Evolutionary conservation across 805 yeast species (phyloP), one percentile per base, ranked within the genome.

Genomic region (Cyberlindnera euphorbiae): DNA sequence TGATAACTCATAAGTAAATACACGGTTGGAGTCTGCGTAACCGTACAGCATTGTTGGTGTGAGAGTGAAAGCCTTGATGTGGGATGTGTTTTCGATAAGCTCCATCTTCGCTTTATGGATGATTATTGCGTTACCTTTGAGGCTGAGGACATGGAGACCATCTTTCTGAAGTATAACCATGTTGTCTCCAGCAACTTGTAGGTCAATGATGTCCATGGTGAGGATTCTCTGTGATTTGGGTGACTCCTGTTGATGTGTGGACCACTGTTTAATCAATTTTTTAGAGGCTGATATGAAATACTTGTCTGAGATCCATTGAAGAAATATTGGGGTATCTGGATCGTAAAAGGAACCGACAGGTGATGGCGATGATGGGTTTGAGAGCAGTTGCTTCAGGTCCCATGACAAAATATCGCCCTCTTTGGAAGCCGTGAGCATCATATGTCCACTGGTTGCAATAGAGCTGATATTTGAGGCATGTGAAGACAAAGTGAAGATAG

Each of bases 361-460:
- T 24, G 21, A 31, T 13, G 17, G 12, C 12, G 28, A 27, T 3
- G 25, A 6, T n/a, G 32, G 34, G n/a, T 35, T 32, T 1, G 26
- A 15, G 6, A 39, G 13, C 8, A 39, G 13, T 5, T 19, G 14
- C 9, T 33, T 8, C 6, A 41, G 18, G 6, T 33, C 8, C 44
- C 44, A 41, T 13, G 31, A 6, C 36, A 33, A 33, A 18, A 41
- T 41, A 6, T 33, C 36, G 9, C 45, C 45, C 13, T 42, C 42
- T 10, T 30, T 22, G 17, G 45, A 42, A 11, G 34, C 35, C 11
- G 38, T 31, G 7, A 42, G 22, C 4, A 42, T 35, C 9, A n/a
- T n/a, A n/a, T n/a, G n/a, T n/a, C n/a, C n/a, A 3, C 6, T 6
- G n/a, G 36, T 37, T 1, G 36, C 21, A 5, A 42, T 13, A 10